Base-by-base conservation (phyloP, 768 basidiomycete genomes). In the Rhizopogon sp. region DNA sequence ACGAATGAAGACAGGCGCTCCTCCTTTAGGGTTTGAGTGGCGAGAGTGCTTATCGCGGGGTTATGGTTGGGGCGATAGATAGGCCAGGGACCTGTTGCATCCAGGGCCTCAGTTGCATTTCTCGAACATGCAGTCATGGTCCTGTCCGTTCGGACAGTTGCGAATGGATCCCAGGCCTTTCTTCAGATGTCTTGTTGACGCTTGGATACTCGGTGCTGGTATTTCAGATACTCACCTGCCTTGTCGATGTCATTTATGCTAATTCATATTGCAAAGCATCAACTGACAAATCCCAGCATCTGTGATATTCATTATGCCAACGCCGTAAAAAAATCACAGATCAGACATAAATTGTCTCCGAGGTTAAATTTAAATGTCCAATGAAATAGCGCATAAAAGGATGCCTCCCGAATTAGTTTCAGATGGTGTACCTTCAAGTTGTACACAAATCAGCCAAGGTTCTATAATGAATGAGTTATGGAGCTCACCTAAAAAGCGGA, bases 401-500 rank as follows among this genome's bases (percentile, higher is more conserved):
- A 33, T 13, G 5, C n/a, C n/a, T 33, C 4, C 4, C 4, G 5
- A 25, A 25, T 14, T 2, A 22, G 14, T 3, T 20, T 49, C 47
- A 49, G 22, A 49, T 22, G 14, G 9, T 16, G 35, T 49, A 49
- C 47, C 47, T 49, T 25, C 4, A 25, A 25, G 25, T 25, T 37
- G 22, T 1, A 49, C 16, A 22, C 22, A 16, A 35, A 37, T 37
- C 35, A 49, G 20, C 39, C 1, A 10, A 25, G 14, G 35, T 3
- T 16, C 14, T 20, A 6, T 22, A 9, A 35, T 22, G 1, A 20
- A 49, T 9, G 35, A 3, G 5, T 49, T 2, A 16, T 10, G 22
- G 9, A 37, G 9, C 35, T 22, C 47, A 70, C 78, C 79, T 75
- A 71, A 79, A 84, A 39, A 85, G 67, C 39, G 83, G 83, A 53